A percentile compares a stretch with the other conserved stretches of the same genome.
Evolutionary conservation across 352 stramenopile species (phyloP).

Genomic region (Pilasporangium apinafurcum): DNA sequence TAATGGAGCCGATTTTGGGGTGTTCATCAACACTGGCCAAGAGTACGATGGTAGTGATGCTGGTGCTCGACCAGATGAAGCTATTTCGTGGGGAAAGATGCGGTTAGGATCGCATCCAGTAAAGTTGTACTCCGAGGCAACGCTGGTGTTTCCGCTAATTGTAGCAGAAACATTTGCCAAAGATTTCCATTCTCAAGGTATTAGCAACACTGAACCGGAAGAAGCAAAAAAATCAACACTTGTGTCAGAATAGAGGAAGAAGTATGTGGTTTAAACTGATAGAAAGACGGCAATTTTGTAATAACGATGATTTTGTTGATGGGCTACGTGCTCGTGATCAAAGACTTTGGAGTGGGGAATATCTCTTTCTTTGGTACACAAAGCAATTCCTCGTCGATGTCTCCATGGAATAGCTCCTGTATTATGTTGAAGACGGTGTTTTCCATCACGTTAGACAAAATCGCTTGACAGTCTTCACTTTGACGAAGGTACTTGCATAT

Average conservation of each 20-base stretch:
- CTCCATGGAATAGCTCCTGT: slow-evolving; percentile 77
- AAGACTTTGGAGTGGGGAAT: slow-evolving; percentile 26
- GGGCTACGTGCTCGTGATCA: slow-evolving; percentile 9
- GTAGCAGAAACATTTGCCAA: slow-evolving; percentile 99
- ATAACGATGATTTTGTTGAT: slow-evolving; percentile 2
- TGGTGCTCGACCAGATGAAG: slow-evolving; percentile 96
- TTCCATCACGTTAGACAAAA: slow-evolving; percentile 54
- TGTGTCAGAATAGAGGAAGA: background rate
- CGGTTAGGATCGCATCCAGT: slow-evolving; percentile 92
- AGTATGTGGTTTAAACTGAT: background rate
- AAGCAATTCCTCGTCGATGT: slow-evolving; percentile 58
- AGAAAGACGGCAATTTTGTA: background rate
- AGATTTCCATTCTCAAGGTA: slow-evolving; percentile 79
- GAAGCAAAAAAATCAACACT: slow-evolving; percentile 4
- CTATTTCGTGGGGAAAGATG: slow-evolving; percentile 99
- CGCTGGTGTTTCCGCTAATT: slow-evolving; percentile 98
- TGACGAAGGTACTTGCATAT: slow-evolving; percentile 22
- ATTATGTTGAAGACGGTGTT: slow-evolving; percentile 81
- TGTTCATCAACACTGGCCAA: slow-evolving; percentile 99
- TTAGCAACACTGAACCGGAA: slow-evolving; percentile 26
- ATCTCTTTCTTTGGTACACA: slow-evolving; percentile 58
- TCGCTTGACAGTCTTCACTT: slow-evolving; percentile 60
- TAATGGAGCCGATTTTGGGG: slow-evolving; percentile 98
- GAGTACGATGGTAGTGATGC: slow-evolving; percentile 98
- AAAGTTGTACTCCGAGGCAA: slow-evolving; percentile 97